phyloP scores from a whole-genome alignment of 2,329 filamentous ascomycete genomes.

The Penicillium expansum region DNA sequence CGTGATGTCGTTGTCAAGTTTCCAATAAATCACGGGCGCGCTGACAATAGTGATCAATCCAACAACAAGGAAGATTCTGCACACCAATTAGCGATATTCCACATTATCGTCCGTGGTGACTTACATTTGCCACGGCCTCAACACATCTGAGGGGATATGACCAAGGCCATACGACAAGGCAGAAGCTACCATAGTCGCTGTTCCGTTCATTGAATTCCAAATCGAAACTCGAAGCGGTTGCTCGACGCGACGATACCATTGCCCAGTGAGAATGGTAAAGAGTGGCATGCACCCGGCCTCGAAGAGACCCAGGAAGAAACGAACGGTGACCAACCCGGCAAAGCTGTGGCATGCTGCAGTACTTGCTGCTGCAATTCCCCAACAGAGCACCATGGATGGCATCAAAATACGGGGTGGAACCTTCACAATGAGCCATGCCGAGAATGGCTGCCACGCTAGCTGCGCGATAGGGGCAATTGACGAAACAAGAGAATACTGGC shows the following conservation, averaged over 20 bases:
- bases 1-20: background rate
- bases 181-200: background rate
- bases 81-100: background rate
- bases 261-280: background rate
- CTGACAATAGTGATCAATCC: background rate
- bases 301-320: background rate
- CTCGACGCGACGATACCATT: background rate
- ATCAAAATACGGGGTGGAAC: background rate
- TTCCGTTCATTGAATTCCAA: background rate
- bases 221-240: background rate
- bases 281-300: background rate
- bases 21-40: background rate
- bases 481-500: background rate
- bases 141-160: background rate
- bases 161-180: background rate
- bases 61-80: background rate
- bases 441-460: background rate
- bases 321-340: background rate
- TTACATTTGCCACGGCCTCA: background rate
- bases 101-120: background rate
- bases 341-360: background rate
- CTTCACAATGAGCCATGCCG: slow-evolving; percentile 1
- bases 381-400: background rate
- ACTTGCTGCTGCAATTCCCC: background rate
- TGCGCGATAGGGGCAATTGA: background rate